A percentile compares a stretch with the other conserved stretches of the same genome.
Conservation (phyloP, 2,329 filamentous ascomycete genomes). For the Ceratocystis lukuohia region DNA sequence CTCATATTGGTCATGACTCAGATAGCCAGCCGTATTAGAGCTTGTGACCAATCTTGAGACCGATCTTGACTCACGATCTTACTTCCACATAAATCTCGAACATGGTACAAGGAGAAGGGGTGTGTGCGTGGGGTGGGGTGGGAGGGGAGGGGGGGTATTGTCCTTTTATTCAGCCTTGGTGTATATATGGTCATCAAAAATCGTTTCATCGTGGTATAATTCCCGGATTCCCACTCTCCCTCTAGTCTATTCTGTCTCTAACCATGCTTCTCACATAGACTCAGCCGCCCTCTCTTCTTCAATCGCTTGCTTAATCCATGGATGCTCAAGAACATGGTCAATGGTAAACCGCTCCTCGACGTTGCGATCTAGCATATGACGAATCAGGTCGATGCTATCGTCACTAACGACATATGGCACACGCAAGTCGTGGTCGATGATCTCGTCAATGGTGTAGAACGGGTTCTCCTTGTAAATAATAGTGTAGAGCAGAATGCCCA, state of each 20-base stretch:
- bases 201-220: slow-evolving; percentile 7
- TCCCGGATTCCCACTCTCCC: background rate
- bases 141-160: background rate
- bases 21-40: too few relatives aligned
- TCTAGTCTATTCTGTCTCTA: background rate
- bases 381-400: slow-evolving; percentile 81
- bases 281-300: slow-evolving; percentile 14
- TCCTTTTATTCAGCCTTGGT: background rate
- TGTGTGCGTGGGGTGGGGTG: too few relatives aligned
- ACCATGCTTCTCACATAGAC: background rate
- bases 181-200: slow-evolving; percentile 5
- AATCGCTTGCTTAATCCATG: slow-evolving; percentile 48
- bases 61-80: too few relatives aligned
- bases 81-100: too few relatives aligned
- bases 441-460: slow-evolving; percentile 97
- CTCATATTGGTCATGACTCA: too few relatives aligned
- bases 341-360: slow-evolving; percentile 76
- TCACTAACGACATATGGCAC: slow-evolving; percentile 83
- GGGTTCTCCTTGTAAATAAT: slow-evolving; percentile 99
- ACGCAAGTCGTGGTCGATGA: slow-evolving; percentile 90
- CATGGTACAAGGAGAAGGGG: too few relatives aligned
- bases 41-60: too few relatives aligned
- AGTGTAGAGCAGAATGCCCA: slow-evolving; percentile 93
- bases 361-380: slow-evolving; percentile 83
- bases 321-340: slow-evolving; percentile 71